A percentile compares a stretch with the other conserved stretches of the same genome.
phyloP scores from a whole-genome alignment of 2,329 filamentous ascomycete species.

The Aspergillus quadricinctus region DNA sequence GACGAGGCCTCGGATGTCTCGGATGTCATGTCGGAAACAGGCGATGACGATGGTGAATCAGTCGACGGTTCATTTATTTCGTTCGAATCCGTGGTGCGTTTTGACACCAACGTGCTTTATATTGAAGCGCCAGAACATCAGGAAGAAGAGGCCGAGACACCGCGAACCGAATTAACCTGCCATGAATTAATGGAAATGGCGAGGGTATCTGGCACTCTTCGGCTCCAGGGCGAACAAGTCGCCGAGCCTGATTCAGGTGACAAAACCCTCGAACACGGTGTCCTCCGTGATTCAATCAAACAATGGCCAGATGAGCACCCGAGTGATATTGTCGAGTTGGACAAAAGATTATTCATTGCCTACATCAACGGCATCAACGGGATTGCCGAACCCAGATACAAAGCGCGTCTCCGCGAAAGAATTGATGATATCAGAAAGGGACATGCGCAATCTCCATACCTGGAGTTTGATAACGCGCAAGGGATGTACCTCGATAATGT shows the following conservation, averaged over 20 bases:
- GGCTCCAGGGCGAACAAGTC: constrained; percentile 14
- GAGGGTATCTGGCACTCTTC: constrained; percentile 20
- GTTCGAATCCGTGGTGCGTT: constrained; percentile 34
- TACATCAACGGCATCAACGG: constrained; percentile 42
- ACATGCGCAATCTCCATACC: constrained; percentile 26
- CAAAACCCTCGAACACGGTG: constrained; percentile 12
- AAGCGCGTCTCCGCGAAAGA: constrained; percentile 28
- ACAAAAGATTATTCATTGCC: constrained; percentile 36
- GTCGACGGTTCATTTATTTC: constrained; percentile 36
- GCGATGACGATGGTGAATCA: constrained; percentile 26
- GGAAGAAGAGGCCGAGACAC: constrained; percentile 18
- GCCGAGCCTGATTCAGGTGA: constrained; percentile 15
- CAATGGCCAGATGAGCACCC: constrained; percentile 33
- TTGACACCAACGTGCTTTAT: constrained; percentile 31
- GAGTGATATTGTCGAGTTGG: constrained; percentile 35
- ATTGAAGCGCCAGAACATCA: constrained; percentile 27
- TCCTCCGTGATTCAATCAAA: constrained; percentile 15
- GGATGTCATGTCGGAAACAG: constrained; percentile 24
- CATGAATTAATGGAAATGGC: constrained; percentile 39
- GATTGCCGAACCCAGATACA: constrained; percentile 30
- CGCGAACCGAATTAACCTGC: constrained; percentile 30
- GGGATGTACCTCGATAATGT: constrained; percentile 35
- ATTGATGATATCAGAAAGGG: constrained; percentile 32
- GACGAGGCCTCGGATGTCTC: constrained; percentile 3
- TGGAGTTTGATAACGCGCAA: constrained; percentile 27